Evolutionary conservation across 805 yeast species (phyloP).

Genomic region (Grigorovia humatica): DNA sequence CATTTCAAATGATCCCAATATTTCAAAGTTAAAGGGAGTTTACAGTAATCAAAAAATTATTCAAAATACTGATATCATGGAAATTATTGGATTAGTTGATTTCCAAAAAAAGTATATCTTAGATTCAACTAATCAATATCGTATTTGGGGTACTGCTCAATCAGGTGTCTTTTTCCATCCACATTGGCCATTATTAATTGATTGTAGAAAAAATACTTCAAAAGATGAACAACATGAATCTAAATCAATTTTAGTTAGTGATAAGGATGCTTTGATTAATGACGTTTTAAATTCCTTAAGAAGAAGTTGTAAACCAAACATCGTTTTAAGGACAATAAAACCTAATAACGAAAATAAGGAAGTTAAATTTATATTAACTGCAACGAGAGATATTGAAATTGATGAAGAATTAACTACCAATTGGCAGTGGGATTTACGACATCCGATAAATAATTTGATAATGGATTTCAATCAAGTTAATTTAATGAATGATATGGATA

Average conservation of each 20-base stretch:
- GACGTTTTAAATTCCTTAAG: slow-evolving; percentile 32
- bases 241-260: no score
- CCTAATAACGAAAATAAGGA: slow-evolving; percentile 8
- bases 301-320: slow-evolving; percentile 68
- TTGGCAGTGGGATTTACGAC: slow-evolving; percentile 83
- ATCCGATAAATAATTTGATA: slow-evolving; percentile 57
- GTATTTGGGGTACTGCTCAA: slow-evolving; percentile 57
- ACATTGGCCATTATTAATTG: slow-evolving; percentile 56
- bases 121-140: slow-evolving; percentile 68
- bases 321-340: slow-evolving; percentile 44
- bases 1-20: neutral
- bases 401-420: slow-evolving; percentile 68
- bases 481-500: slow-evolving; percentile 41
- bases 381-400: slow-evolving; percentile 44
- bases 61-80: slow-evolving; percentile 42
- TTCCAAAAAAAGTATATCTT: slow-evolving; percentile 50
- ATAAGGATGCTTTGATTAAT: slow-evolving; percentile 33
- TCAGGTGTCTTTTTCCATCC: slow-evolving; percentile 50
- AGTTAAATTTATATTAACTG: slow-evolving; percentile 46
- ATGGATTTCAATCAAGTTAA: slow-evolving; percentile 41
- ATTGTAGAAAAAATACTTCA: slow-evolving; percentile 43
- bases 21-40: slow-evolving; percentile 34
- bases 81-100: slow-evolving; percentile 65
- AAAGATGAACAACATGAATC: neutral
- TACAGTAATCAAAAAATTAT: slow-evolving; percentile 35